Conservation (phyloP, 305 asterid species). For the Rubia balearica region DNA sequence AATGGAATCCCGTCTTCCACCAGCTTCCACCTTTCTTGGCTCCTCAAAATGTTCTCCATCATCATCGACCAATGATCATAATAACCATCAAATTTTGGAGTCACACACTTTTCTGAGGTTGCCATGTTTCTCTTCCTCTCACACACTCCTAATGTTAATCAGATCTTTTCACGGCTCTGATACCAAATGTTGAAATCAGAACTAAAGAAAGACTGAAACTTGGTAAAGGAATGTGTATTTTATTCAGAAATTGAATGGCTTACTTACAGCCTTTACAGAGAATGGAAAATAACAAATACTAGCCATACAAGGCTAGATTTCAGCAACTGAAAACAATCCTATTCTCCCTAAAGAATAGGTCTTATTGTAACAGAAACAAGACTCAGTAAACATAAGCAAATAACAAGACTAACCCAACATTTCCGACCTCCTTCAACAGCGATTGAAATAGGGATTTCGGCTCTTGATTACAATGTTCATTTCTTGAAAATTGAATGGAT, state of each 20-base stretch:
- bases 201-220: background rate
- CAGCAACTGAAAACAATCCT: background rate
- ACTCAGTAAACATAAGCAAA: too few relatives aligned
- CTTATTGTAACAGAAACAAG: background rate
- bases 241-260: background rate
- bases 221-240: background rate
- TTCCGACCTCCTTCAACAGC: too few relatives aligned
- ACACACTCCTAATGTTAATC: constrained; percentile 1
- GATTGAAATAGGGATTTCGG: constrained; percentile 68
- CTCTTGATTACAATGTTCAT: constrained; percentile 28
- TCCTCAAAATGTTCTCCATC: too few relatives aligned
- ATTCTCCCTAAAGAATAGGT: background rate
- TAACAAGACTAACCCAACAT: too few relatives aligned
- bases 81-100: background rate
- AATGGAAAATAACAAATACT: background rate
- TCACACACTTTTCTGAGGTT: background rate
- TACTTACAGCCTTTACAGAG: background rate
- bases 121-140: background rate
- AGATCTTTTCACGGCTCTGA: background rate
- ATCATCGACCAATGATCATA: too few relatives aligned
- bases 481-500: constrained; percentile 80
- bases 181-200: constrained; percentile 4
- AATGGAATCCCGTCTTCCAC: too few relatives aligned
- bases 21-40: too few relatives aligned
- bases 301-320: background rate